Percentiles rank a stretch among this genome's conserved stretches.
These are phyloP conservation scores for Lecanosticta acicola DNA, from an alignment of 2,329 filamentous ascomycete genomes.

Conservation along the genomic window DNA sequence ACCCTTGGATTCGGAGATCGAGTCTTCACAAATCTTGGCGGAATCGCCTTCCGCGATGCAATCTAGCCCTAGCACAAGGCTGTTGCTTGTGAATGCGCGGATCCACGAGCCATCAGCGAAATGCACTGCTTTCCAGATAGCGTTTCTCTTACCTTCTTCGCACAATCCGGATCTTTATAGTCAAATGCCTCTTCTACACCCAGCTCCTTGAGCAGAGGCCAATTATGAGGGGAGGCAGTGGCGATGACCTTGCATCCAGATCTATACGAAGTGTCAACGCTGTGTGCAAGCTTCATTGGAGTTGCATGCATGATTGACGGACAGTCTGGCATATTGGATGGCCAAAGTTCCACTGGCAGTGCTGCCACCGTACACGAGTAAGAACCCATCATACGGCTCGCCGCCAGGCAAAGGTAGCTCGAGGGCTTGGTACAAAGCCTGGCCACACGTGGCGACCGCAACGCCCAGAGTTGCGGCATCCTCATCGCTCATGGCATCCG, in stretches of 20 bases:
- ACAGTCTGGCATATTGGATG: slow-evolving; percentile 46
- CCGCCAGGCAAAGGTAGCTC: slow-evolving; percentile 43
- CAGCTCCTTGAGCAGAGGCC: slow-evolving; percentile 38
- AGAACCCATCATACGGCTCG: slow-evolving; percentile 20
- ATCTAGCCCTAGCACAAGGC: neutral
- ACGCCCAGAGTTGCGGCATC: slow-evolving; percentile 51
- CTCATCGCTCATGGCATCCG: slow-evolving; percentile 46
- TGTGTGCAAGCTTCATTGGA: too few species aligned
- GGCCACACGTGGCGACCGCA: slow-evolving; percentile 48
- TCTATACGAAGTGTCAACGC: neutral
- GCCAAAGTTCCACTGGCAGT: slow-evolving; percentile 48
- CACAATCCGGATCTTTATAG: slow-evolving; percentile 35
- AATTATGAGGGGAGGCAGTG: slow-evolving; percentile 43
- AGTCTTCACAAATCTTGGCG: slow-evolving; percentile 2
- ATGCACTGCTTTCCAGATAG: too few species aligned
- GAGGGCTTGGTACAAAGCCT: slow-evolving; percentile 43
- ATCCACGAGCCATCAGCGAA: too few species aligned
- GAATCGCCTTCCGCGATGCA: neutral
- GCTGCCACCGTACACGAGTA: slow-evolving; percentile 49
- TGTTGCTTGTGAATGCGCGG: neutral
- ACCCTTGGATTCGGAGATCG: neutral
- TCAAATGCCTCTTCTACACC: slow-evolving; percentile 46
- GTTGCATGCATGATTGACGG: neutral
- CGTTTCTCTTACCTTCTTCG: too few species aligned
- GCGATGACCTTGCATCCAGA: slow-evolving; percentile 34